These are phyloP conservation scores for Talaromyces funiculosus DNA, from an alignment of 2,329 filamentous ascomycete genomes.

Conservation along the genomic window DNA sequence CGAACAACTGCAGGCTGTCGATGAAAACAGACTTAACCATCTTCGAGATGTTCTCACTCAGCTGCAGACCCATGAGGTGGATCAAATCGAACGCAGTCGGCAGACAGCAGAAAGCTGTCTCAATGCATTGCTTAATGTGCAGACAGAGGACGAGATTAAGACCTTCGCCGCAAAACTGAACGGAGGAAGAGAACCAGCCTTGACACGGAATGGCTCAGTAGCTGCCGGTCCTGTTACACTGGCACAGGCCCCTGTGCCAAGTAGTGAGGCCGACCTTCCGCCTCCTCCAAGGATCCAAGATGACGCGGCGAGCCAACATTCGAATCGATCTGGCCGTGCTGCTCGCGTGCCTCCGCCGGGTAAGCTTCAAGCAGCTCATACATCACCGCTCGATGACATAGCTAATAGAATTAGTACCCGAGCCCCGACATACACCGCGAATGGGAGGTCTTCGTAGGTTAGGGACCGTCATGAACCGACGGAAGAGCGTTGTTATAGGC, in stretches of 20 bases:
- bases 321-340: constrained; percentile 41
- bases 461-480: constrained; percentile 44
- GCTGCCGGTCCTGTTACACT: constrained; percentile 17
- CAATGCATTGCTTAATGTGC: constrained; percentile 76
- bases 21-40: constrained; percentile 84
- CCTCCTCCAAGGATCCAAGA: constrained; percentile 42
- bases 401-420: constrained; percentile 26
- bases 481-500: constrained; percentile 39
- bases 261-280: constrained; percentile 27
- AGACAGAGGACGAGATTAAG: constrained; percentile 78
- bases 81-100: constrained; percentile 72
- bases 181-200: constrained; percentile 30
- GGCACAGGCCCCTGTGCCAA: constrained; percentile 17
- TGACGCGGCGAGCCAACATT: constrained; percentile 52
- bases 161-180: constrained; percentile 37
- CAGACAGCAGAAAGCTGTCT: constrained; percentile 72
- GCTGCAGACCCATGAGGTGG: constrained; percentile 85
- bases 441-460: constrained; percentile 42
- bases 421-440: constrained; percentile 34
- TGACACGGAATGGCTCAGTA: constrained; percentile 22
- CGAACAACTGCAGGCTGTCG: constrained; percentile 82
- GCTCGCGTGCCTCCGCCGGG: constrained; percentile 30
- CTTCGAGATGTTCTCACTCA: constrained; percentile 87
- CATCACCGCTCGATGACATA: not conserved
- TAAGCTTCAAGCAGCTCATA: constrained; percentile 9